These are phyloP conservation scores for Rhynchosporium secalis DNA, from an alignment of 2,329 filamentous ascomycete species.

Conservation along the genomic window DNA sequence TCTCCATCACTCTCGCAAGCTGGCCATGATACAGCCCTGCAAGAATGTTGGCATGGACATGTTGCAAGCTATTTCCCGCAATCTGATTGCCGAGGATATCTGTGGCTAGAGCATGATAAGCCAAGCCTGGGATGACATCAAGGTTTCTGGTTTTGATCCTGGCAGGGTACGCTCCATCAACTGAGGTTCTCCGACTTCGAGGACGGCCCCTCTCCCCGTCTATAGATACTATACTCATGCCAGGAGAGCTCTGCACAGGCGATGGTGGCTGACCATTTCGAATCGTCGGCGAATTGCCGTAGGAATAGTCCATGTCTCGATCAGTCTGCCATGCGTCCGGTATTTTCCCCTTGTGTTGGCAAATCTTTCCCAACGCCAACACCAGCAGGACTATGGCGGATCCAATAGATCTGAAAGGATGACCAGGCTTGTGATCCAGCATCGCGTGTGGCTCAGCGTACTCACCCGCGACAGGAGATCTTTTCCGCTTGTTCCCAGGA, in stretches of 20 bases:
- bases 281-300: constrained; percentile 35
- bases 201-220: constrained; percentile 47
- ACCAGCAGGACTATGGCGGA: constrained; percentile 83
- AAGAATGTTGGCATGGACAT: constrained; percentile 82
- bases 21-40: constrained; percentile 89
- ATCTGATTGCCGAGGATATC: constrained; percentile 82
- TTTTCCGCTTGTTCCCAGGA: constrained; percentile 39
- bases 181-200: constrained; percentile 50
- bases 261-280: constrained; percentile 55
- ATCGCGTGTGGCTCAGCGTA: constrained; percentile 29
- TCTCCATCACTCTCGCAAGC: constrained; percentile 82
- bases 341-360: constrained; percentile 54
- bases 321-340: constrained; percentile 52
- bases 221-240: constrained; percentile 51
- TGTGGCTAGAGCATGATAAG: constrained; percentile 84
- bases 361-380: constrained; percentile 84
- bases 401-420: constrained; percentile 66
- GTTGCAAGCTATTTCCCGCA: constrained; percentile 77
- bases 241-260: constrained; percentile 56
- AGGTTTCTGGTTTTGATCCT: constrained; percentile 57
- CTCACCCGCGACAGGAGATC: constrained; percentile 33
- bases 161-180: constrained; percentile 42
- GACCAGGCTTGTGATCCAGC: constrained; percentile 45
- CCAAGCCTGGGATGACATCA: constrained; percentile 83
- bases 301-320: constrained; percentile 22